Conservation (phyloP, 1,139 yeast species). For the Fermentozyma sake region DNA sequence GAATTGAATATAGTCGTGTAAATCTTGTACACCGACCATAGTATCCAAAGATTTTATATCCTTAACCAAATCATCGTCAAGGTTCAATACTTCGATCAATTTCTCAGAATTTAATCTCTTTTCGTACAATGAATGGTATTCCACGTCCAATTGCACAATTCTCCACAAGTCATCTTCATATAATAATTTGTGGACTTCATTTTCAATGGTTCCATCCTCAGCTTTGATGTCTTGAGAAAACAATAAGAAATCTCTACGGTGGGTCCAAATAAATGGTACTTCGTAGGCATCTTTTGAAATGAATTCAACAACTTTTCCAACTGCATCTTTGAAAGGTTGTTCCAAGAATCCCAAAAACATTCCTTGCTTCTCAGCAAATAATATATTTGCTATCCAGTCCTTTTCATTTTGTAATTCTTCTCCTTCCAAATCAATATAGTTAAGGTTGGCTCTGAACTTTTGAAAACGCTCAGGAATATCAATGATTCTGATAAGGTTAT, state of each 20-base stretch:
- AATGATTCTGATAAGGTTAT: slow-evolving; percentile 77
- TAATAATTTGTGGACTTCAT: slow-evolving; percentile 50
- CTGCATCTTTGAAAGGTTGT: slow-evolving; percentile 64
- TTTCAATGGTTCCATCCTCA: slow-evolving; percentile 39
- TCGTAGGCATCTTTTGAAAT: slow-evolving; percentile 76
- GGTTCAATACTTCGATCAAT: slow-evolving; percentile 50
- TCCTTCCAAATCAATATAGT: slow-evolving; percentile 61
- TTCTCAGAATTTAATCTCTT: slow-evolving; percentile 64
- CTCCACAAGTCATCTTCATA: slow-evolving; percentile 92
- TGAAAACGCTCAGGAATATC: slow-evolving; percentile 95
- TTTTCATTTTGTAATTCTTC: slow-evolving; percentile 71
- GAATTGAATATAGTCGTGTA: slow-evolving; percentile 80
- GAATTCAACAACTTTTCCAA: slow-evolving; percentile 73
- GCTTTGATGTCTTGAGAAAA: slow-evolving; percentile 51
- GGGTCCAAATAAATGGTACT: slow-evolving; percentile 96
- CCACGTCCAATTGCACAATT: slow-evolving; percentile 79
- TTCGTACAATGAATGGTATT: slow-evolving; percentile 79
- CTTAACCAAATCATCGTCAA: slow-evolving; percentile 55
- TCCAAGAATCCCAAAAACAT: slow-evolving; percentile 37
- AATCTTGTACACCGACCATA: slow-evolving; percentile 81
- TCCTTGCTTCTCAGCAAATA: slow-evolving; percentile 48
- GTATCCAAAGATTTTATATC: slow-evolving; percentile 57
- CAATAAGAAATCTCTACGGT: slow-evolving; percentile 82
- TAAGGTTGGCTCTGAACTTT: slow-evolving; percentile 59
- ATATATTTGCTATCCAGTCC: slow-evolving; percentile 66